Evolutionary conservation across 1,139 yeast genomes (phyloP), one percentile per base, ranked within the genome.

Genomic region (Geotrichum restrictum): DNA sequence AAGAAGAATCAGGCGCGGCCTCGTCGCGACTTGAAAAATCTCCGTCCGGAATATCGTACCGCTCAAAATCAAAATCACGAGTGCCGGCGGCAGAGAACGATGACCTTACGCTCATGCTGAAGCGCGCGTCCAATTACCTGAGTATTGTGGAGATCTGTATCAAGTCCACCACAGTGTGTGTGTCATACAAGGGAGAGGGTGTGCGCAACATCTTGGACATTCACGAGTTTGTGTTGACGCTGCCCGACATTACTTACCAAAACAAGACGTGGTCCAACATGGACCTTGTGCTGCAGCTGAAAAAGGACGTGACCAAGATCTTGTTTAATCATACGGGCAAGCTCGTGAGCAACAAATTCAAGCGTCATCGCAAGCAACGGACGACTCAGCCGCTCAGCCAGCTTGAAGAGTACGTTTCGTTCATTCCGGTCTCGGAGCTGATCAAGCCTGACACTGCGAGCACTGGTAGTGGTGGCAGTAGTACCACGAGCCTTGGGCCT

Each of bases 261-360:
- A 79, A 88, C 67, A 83, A 82, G 70, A 72, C 88, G 31, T 87
- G 96, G 94, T 82, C 95, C 1, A 80, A 80, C 48, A 80, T 85
- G 58, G 97, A 89, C 56, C 74, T 88, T 46, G 76, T 84, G 31
- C 69, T 79, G 52, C 77, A 81, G 41, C 64, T 88, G 49, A 80
- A 83, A 64, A 83, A 81, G 58, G 70, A 86, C 62, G 74, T 89
- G 31, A 75, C 86, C 52, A 81, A 79, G 65, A 75, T 83, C 18
- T 80, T 89, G 37, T 69, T 89, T 51, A 79, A 76, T 48, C 95
- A 89, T 63, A 76, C 94, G 1, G 96, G 96, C 4, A 81, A 85
- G 59, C 79, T 91, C 56, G 74, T 89, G 53, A 86, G 88, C 36
- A 89, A 88, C 69, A 88, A 87, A 68, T 75, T 88, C 61, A 51